Conservation (phyloP, 257 asterid genomes). For the Fraxinus anomala region DNA sequence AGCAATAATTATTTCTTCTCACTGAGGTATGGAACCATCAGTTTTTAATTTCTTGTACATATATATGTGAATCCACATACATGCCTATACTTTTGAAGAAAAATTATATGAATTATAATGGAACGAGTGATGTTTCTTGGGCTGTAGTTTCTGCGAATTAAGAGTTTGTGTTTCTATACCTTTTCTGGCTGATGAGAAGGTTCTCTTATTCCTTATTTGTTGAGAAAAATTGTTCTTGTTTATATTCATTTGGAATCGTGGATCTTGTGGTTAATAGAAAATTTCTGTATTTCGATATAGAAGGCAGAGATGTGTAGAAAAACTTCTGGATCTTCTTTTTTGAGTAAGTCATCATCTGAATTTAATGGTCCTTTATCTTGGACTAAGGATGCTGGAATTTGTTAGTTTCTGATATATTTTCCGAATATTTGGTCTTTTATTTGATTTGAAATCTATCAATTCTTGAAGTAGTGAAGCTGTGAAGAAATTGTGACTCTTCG, state of each 20-base stretch:
- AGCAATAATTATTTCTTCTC: constrained; percentile 31
- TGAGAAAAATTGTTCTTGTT: constrained; percentile 10
- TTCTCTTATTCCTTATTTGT: constrained; percentile 3
- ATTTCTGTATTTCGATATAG: constrained; percentile 45
- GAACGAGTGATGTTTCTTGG: constrained; percentile 28
- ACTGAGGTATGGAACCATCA: constrained; percentile 39
- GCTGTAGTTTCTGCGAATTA: constrained; percentile 26
- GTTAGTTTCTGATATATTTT: constrained; percentile 25
- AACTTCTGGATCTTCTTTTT: background rate
- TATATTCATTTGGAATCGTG: constrained; percentile 30
- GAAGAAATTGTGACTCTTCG: constrained; percentile 23
- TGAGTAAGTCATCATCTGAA: background rate
- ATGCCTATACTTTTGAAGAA: background rate
- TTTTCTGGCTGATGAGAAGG: constrained; percentile 29
- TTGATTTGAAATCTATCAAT: constrained; percentile 1
- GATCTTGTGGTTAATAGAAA: constrained; percentile 47
- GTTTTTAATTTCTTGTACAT: constrained; percentile 17
- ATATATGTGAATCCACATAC: background rate
- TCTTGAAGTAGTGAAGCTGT: constrained; percentile 7
- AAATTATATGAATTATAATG: background rate
- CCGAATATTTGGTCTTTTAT: constrained; percentile 17
- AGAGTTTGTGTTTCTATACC: constrained; percentile 22
- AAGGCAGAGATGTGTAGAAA: constrained; percentile 1
- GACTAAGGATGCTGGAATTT: background rate
- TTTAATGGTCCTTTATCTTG: background rate